Evolutionary conservation across 1,139 yeast species (phyloP).

Genomic region (Oligophagozyma castellii): DNA sequence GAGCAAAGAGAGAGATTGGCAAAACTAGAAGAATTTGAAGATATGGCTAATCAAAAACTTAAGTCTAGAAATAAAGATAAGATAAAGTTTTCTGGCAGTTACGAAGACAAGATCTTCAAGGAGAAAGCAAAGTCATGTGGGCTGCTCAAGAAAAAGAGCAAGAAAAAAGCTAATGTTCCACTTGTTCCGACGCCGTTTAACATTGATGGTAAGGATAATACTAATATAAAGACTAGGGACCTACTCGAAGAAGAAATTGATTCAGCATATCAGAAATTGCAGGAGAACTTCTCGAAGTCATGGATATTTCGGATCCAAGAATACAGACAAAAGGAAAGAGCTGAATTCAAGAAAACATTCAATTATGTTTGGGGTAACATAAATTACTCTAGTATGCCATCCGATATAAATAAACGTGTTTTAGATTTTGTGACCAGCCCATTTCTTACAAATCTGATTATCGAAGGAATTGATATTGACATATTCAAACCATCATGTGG

Average conservation of each 20-base stretch:
- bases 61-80: constrained; percentile 3
- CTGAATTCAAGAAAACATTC: constrained; percentile 40
- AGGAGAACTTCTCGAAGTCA: constrained; percentile 45
- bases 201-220: constrained; percentile 4
- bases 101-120: constrained; percentile 3
- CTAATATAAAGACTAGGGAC: constrained; percentile 3
- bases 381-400: constrained; percentile 31
- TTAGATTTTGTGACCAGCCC: constrained; percentile 49
- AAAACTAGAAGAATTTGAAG: constrained; percentile 41
- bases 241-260: constrained; percentile 6
- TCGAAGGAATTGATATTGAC: constrained; percentile 44
- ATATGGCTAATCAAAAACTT: constrained; percentile 14
- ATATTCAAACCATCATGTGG: constrained; percentile 45
- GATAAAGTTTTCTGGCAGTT: constrained; percentile 5
- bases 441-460: constrained; percentile 44
- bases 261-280: constrained; percentile 14
- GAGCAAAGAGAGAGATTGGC: constrained; percentile 61
- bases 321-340: constrained; percentile 30
- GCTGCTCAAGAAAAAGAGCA: constrained; percentile 2
- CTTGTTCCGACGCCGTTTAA: constrained; percentile 6
- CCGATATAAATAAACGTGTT: constrained; percentile 37
- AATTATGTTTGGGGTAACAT: constrained; percentile 37
- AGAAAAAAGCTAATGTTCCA: constrained; percentile 4
- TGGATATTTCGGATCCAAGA: constrained; percentile 57
- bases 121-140: constrained; percentile 2